phyloP scores from a whole-genome alignment of 441 rosid species.

The Gossypium gossypioides region DNA sequence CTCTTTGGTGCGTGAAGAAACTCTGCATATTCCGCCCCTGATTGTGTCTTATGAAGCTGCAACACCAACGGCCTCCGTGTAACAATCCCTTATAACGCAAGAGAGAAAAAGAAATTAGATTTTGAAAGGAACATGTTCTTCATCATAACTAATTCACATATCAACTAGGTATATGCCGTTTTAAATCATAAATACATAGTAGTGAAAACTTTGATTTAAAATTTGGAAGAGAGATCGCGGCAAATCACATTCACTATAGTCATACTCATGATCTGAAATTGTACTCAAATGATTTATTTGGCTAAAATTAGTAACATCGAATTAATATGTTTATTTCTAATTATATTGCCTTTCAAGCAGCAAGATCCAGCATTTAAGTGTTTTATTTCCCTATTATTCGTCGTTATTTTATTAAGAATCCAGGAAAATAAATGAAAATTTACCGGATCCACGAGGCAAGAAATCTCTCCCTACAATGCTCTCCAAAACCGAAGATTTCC shows the following conservation, averaged over 20 bases:
- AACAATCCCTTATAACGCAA: conserved; percentile 54
- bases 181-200: neutral
- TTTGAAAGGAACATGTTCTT: neutral
- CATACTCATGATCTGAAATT: neutral
- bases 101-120: neutral
- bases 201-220: neutral
- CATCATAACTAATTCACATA: neutral
- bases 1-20: conserved; percentile 85
- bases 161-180: neutral
- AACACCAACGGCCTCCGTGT: conserved; percentile 91
- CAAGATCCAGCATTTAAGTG: conserved; percentile 15
- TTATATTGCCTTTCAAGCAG: neutral
- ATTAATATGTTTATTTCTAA: neutral
- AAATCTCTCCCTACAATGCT: conserved; percentile 95
- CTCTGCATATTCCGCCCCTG: conserved; percentile 80
- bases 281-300: neutral
- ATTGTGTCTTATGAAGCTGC: conserved; percentile 86
- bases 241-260: neutral
- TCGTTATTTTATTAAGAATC: neutral
- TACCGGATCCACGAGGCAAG: conserved; percentile 98
- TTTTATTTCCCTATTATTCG: neutral
- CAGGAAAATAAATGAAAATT: neutral
- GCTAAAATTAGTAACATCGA: neutral
- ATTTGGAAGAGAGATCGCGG: neutral
- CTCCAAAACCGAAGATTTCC: conserved; percentile 92